phyloP scores from a whole-genome alignment of 352 stramenopile genomes.

The Phytophthora fragariaefolia region DNA sequence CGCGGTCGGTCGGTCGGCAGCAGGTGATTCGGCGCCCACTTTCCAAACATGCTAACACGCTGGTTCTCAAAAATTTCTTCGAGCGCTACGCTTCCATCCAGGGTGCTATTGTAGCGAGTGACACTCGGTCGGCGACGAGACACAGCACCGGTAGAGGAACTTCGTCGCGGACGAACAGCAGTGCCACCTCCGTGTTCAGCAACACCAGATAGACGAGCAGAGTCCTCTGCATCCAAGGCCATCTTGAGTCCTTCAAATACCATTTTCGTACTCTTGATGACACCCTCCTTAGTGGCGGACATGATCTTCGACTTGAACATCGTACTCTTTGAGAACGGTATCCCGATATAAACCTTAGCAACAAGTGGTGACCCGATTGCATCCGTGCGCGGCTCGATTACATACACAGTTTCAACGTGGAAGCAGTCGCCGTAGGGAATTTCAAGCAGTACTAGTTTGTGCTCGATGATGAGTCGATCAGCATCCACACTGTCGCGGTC shows the following conservation, averaged over 20 bases:
- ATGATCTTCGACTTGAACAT: constrained; percentile 89
- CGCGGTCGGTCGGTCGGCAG: constrained; percentile 80
- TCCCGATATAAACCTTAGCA: constrained; percentile 64
- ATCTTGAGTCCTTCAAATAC: constrained; percentile 65
- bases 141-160: constrained; percentile 16
- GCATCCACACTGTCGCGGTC: constrained; percentile 44
- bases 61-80: constrained; percentile 92
- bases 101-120: constrained; percentile 67
- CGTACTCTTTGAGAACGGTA: constrained; percentile 85
- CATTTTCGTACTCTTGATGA: constrained; percentile 64
- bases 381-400: constrained; percentile 50
- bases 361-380: constrained; percentile 41
- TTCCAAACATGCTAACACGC: constrained; percentile 87
- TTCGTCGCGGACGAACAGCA: constrained; percentile 19
- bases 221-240: constrained; percentile 39
- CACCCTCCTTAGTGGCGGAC: constrained; percentile 69
- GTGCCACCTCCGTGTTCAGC: constrained; percentile 7
- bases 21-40: constrained; percentile 87
- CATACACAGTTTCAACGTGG: constrained; percentile 71
- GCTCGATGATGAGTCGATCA: constrained; percentile 63
- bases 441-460: constrained; percentile 72
- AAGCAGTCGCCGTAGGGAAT: constrained; percentile 88
- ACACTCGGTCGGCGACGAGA: constrained; percentile 41
- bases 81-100: constrained; percentile 77
- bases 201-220: not conserved